A percentile compares a stretch with the other conserved stretches of the same genome.
phyloP scores from a whole-genome alignment of 2,329 filamentous ascomycete species.

The Didymella glomerata region DNA sequence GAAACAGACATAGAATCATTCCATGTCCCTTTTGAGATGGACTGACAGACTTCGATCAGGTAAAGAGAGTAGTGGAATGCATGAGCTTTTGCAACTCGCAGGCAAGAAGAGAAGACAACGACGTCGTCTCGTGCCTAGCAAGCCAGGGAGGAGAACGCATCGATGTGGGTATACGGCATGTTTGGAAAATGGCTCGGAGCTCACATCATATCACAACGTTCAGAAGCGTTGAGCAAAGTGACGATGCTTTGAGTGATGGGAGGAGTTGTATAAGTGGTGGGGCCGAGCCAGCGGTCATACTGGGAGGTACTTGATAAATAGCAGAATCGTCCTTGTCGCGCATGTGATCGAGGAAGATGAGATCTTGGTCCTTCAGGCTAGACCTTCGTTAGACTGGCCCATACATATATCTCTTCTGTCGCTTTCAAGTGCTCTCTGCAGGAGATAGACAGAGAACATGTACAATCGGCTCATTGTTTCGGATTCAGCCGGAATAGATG shows the following conservation, averaged over 20 bases:
- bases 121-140: background rate
- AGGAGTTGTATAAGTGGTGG: background rate
- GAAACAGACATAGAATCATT: too few relatives aligned
- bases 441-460: background rate
- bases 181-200: background rate
- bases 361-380: too few relatives aligned
- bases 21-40: too few relatives aligned
- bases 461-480: too few relatives aligned
- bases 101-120: background rate
- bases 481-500: too few relatives aligned
- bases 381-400: too few relatives aligned
- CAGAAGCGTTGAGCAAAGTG: background rate
- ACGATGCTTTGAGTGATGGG: background rate
- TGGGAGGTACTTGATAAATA: background rate
- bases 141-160: background rate
- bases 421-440: background rate
- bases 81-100: background rate
- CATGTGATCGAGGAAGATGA: background rate
- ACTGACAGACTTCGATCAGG: too few relatives aligned
- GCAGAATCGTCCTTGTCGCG: background rate
- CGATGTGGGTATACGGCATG: too few relatives aligned
- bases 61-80: background rate
- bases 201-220: background rate
- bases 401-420: too few relatives aligned
- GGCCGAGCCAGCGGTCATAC: background rate